Conservation (phyloP, 306 rosid genomes). For the Trifolium fragiferum region DNA sequence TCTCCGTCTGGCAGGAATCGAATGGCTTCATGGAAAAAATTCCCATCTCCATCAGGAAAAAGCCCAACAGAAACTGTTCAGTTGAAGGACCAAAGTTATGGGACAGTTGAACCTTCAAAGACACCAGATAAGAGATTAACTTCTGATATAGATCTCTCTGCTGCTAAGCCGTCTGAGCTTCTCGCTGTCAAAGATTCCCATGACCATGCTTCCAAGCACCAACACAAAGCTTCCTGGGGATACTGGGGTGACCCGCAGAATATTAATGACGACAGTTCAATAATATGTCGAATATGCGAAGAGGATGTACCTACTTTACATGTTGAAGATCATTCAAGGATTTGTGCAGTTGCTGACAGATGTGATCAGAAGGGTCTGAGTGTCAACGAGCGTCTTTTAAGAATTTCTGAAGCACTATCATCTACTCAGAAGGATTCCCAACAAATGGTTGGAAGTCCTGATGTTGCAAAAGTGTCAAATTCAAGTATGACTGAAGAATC, state of each 20-base stretch:
- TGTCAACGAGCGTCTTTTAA: constrained; percentile 88
- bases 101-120: constrained; percentile 63
- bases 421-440: constrained; percentile 80
- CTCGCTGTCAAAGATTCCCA: constrained; percentile 69
- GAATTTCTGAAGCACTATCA: constrained; percentile 81
- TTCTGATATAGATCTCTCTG: constrained; percentile 61
- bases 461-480: constrained; percentile 89
- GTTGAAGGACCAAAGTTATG: constrained; percentile 66
- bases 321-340: constrained; percentile 95
- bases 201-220: constrained; percentile 86
- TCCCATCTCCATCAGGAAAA: constrained; percentile 69
- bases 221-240: constrained; percentile 88
- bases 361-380: constrained; percentile 91
- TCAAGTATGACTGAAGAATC: constrained; percentile 97
- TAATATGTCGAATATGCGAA: constrained; percentile 99
- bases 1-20: constrained; percentile 70
- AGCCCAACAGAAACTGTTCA: constrained; percentile 60
- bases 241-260: constrained; percentile 83
- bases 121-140: constrained; percentile 51
- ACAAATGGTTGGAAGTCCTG: constrained; percentile 86
- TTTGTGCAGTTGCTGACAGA: constrained; percentile 94
- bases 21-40: constrained; percentile 92
- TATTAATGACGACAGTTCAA: constrained; percentile 74
- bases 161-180: constrained; percentile 70
- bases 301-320: constrained; percentile 91